These are phyloP conservation scores for Hymenoscyphus occultus DNA, from an alignment of 2,329 filamentous ascomycete genomes.

Conservation along the genomic window DNA sequence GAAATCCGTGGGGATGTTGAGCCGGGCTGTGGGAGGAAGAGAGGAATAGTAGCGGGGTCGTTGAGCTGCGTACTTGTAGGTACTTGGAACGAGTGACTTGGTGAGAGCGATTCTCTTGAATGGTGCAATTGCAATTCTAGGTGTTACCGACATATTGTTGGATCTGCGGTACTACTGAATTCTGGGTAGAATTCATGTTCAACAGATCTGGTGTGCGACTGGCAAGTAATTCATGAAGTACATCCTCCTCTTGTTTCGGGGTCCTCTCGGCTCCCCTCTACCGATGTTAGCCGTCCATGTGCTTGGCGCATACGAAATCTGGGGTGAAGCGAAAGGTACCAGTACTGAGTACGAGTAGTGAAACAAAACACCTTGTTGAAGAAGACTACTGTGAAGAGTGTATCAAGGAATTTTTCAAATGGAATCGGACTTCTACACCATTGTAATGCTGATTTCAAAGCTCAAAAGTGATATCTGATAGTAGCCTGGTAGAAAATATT, in stretches of 20 bases:
- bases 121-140: constrained; percentile 11
- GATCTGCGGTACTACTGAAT: neutral
- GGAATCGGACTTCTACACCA: too few species aligned
- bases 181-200: constrained; percentile 7
- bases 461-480: too few species aligned
- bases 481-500: too few species aligned
- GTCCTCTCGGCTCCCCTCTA: too few species aligned
- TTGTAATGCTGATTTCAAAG: too few species aligned
- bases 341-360: too few species aligned
- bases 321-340: too few species aligned
- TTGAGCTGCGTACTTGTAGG: neutral
- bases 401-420: too few species aligned
- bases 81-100: constrained; percentile 7
- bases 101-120: constrained; percentile 4
- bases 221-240: neutral
- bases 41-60: constrained; percentile 31
- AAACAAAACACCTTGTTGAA: too few species aligned
- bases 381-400: too few species aligned
- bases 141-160: constrained; percentile 22
- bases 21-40: constrained; percentile 54
- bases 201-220: neutral
- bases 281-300: too few species aligned
- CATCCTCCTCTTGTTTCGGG: neutral
- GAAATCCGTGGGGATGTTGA: constrained; percentile 90
- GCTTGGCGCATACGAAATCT: too few species aligned